These are phyloP conservation scores for Ophiostoma sp. DNA, from an alignment of 2,329 filamentous ascomycete species.

Conservation along the genomic window DNA sequence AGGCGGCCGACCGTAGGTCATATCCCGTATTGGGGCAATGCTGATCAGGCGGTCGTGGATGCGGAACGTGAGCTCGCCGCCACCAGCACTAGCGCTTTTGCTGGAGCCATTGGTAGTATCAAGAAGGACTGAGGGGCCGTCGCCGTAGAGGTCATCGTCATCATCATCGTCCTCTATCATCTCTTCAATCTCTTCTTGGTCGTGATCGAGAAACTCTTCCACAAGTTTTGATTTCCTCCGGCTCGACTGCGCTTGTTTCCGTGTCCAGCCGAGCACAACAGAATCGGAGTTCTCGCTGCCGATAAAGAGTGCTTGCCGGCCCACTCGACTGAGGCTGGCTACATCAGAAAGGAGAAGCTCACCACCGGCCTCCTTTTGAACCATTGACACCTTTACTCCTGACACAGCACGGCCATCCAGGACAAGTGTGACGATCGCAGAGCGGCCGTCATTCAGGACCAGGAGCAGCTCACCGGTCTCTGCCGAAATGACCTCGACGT, in stretches of 20 bases:
- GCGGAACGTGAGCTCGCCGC: conserved; percentile 65
- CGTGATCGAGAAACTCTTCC: conserved; percentile 45
- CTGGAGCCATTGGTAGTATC: conserved; percentile 36
- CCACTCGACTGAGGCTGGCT: conserved; percentile 65
- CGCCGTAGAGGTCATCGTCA: conserved; percentile 61
- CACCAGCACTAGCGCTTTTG: conserved; percentile 31
- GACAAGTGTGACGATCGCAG: conserved; percentile 73
- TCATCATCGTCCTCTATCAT: conserved; percentile 50
- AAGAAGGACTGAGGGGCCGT: conserved; percentile 37
- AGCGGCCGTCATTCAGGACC: conserved; percentile 66
- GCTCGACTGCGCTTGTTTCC: conserved; percentile 55
- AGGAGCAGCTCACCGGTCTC: conserved; percentile 82
- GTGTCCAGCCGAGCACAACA: conserved; percentile 71
- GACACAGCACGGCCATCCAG: conserved; percentile 90
- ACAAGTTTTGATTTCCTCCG: conserved; percentile 55
- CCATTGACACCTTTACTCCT: conserved; percentile 66
- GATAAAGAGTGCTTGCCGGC: conserved; percentile 68
- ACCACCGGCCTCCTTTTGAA: conserved; percentile 60
- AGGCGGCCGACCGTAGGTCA: conserved; percentile 60
- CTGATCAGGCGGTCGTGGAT: conserved; percentile 72
- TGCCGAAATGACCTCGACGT: conserved; percentile 68
- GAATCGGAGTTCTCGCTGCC: conserved; percentile 83
- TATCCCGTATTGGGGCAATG: conserved; percentile 71
- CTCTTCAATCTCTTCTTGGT: conserved; percentile 23
- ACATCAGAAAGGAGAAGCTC: conserved; percentile 55